Base-by-base conservation (phyloP, 2,329 filamentous ascomycete species). In the Trichoderma cornu-damae region DNA sequence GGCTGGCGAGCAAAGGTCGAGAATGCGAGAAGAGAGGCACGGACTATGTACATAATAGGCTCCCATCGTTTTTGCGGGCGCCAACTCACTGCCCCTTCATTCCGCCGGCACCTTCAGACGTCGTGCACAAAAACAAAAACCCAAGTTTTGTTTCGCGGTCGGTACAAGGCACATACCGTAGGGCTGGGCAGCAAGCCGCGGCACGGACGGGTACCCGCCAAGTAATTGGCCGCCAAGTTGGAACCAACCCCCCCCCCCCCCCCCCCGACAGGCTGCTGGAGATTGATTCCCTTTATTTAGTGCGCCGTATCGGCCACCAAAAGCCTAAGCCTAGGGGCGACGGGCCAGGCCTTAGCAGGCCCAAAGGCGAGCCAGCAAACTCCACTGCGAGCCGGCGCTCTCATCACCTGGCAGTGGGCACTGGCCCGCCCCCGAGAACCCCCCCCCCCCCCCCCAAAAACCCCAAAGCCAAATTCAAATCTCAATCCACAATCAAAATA, bases 401-500 rank as follows among this genome's bases (percentile, higher is more conserved):
- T 50, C 47, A 50, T 51, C 46, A 57, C 54, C 54, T 57, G 44
- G 53, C 44, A 42, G 46, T 44, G 46, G 48, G 56, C 48, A 40
- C 43, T 57, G 44, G 50, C 50, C 35, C 46, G 3, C 12, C 28
- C 32, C 42, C 26, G 49, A 40, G 48, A 47, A 57, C 59, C 55
- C 48, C 59, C 58, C 54, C 56, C 50, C 59, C 61, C 60, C 58
- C 54, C 56, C 50, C 59, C 61, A 59, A 55, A 58, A 61, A 48
- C 57, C 58, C 57, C 57, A 40, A 59, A 60, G 35, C 52, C 53
- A 58, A n/a, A 54, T 46, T 60, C 60, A 60, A 61, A 61, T 57
- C 53, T 61, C 59, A 63, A 64, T 66, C 63, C 64, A 66, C 65
- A 65, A 64, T 64, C 65, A 67, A 67, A 67, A 66, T 65, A 67